Evolutionary conservation across 1,139 yeast genomes (phyloP).

Genomic region (Meyerozyma elateridarum): DNA sequence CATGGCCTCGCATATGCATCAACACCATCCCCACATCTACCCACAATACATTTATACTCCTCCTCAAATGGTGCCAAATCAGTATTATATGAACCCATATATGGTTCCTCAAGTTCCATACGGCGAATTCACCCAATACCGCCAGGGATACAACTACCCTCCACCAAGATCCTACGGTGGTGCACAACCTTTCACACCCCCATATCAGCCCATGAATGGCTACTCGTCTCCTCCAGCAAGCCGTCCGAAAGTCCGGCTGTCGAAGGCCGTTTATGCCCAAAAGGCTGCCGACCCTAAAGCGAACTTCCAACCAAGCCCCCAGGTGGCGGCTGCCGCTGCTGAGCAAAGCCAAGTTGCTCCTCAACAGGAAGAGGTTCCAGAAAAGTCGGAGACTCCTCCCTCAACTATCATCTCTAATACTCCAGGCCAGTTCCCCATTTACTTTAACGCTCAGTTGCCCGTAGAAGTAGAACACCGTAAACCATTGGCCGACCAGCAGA

Average conservation of each 20-base stretch:
- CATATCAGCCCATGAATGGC: neutral
- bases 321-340: constrained; percentile 2
- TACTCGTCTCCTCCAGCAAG: neutral
- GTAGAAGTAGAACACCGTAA: constrained; percentile 2
- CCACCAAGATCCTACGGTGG: constrained; percentile 1
- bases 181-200: constrained; percentile 1
- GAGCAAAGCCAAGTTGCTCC: neutral
- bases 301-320: constrained; percentile 3
- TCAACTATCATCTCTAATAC: too few relatives aligned
- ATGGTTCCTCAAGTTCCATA: constrained; percentile 1
- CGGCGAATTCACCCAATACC: constrained; percentile 1
- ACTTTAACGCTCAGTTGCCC: neutral
- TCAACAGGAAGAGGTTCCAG: too few relatives aligned
- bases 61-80: constrained; percentile 3
- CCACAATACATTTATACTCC: constrained; percentile 1
- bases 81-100: constrained; percentile 3
- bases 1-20: constrained; percentile 10
- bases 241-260: constrained; percentile 2
- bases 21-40: constrained; percentile 3
- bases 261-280: constrained; percentile 2
- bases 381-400: too few relatives aligned
- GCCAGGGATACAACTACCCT: neutral
- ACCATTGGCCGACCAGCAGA: neutral
- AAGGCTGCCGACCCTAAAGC: constrained; percentile 4
- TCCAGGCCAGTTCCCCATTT: constrained; percentile 2